Conservation (phyloP, 495 filamentous ascomycete genomes). For the Glarea lozoyensis region DNA sequence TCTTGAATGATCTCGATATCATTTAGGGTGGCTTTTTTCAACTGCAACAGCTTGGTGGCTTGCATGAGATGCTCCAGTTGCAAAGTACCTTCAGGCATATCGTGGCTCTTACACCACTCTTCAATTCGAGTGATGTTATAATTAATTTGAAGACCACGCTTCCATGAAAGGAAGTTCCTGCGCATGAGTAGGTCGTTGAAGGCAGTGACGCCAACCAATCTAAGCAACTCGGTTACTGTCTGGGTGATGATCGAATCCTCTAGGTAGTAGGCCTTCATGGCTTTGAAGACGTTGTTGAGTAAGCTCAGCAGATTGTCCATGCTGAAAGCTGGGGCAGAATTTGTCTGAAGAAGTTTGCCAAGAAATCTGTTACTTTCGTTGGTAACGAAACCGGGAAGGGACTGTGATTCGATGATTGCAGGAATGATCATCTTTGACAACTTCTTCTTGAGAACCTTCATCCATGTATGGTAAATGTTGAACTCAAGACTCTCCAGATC, state of each 20-base stretch:
- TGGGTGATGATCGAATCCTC: slow-evolving; percentile 94
- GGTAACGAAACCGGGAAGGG: slow-evolving; percentile 94
- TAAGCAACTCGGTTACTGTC: slow-evolving; percentile 86
- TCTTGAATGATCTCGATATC: slow-evolving; percentile 99
- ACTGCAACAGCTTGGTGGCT: slow-evolving; percentile 93
- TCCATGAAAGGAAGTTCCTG: slow-evolving; percentile 98
- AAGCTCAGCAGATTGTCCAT: slow-evolving; percentile 98
- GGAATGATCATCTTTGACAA: slow-evolving; percentile 99
- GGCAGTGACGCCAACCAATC: slow-evolving; percentile 92
- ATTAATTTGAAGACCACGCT: slow-evolving; percentile 98
- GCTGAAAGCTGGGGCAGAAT: slow-evolving; percentile 84
- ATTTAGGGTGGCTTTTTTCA: slow-evolving; percentile 98
- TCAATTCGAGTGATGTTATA: slow-evolving; percentile 99
- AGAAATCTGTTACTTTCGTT: slow-evolving; percentile 97
- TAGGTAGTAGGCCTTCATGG: slow-evolving; percentile 96
- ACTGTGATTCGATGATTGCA: slow-evolving; percentile 98
- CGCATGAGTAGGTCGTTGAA: slow-evolving; percentile 99
- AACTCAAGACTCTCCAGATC: slow-evolving; percentile 97
- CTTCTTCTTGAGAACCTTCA: slow-evolving; percentile 99
- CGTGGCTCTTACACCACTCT: slow-evolving; percentile 99
- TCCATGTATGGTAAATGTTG: slow-evolving; percentile 99
- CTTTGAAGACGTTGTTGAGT: slow-evolving; percentile 94
- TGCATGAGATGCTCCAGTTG: slow-evolving; percentile 96
- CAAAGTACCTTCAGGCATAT: slow-evolving; percentile 97
- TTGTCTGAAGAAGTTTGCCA: slow-evolving; percentile 86